Conservation (phyloP, 2,329 filamentous ascomycete species). For the Aspergillus ibericus region DNA sequence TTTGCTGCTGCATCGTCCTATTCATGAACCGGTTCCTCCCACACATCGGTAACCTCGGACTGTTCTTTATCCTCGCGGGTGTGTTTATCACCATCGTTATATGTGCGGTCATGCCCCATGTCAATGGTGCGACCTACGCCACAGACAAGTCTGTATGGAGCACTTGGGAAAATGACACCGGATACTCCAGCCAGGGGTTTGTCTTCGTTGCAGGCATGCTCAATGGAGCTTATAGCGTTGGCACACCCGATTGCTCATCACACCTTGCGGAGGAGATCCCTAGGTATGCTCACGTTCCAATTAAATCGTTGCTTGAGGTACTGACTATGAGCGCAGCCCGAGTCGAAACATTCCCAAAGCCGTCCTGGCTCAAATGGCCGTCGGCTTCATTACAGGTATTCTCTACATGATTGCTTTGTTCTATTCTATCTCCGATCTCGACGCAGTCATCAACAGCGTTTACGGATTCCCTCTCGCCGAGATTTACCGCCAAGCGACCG, state of each 20-base stretch:
- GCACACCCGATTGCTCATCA: slow-evolving; percentile 64
- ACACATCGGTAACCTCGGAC: slow-evolving; percentile 56
- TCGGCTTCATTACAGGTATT: slow-evolving; percentile 50
- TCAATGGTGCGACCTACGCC: slow-evolving; percentile 45
- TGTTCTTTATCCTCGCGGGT: slow-evolving; percentile 57
- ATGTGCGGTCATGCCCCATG: slow-evolving; percentile 54
- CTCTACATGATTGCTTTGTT: slow-evolving; percentile 53
- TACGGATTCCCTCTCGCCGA: slow-evolving; percentile 49
- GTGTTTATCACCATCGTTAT: slow-evolving; percentile 57
- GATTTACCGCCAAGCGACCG: slow-evolving; percentile 52
- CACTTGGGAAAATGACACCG: slow-evolving; percentile 52
- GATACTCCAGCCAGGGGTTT: slow-evolving; percentile 54
- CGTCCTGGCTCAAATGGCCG: slow-evolving; percentile 49
- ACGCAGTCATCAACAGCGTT: slow-evolving; percentile 21
- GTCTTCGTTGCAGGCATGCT: slow-evolving; percentile 66
- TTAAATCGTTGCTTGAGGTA: not conserved
- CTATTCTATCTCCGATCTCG: slow-evolving; percentile 50
- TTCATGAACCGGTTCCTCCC: slow-evolving; percentile 56
- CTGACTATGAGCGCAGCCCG: slow-evolving; percentile 23
- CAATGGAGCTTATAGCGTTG: slow-evolving; percentile 69
- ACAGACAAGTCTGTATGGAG: slow-evolving; percentile 56
- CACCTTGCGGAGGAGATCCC: slow-evolving; percentile 67
- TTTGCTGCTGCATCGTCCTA: slow-evolving; percentile 54
- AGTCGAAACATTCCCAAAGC: slow-evolving; percentile 52
- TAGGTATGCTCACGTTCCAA: slow-evolving; percentile 22